Percentiles rank a stretch among this genome's conserved stretches.
These are phyloP conservation scores for Aureobasidium vineae DNA, from an alignment of 2,329 filamentous ascomycete genomes.

Conservation along the genomic window DNA sequence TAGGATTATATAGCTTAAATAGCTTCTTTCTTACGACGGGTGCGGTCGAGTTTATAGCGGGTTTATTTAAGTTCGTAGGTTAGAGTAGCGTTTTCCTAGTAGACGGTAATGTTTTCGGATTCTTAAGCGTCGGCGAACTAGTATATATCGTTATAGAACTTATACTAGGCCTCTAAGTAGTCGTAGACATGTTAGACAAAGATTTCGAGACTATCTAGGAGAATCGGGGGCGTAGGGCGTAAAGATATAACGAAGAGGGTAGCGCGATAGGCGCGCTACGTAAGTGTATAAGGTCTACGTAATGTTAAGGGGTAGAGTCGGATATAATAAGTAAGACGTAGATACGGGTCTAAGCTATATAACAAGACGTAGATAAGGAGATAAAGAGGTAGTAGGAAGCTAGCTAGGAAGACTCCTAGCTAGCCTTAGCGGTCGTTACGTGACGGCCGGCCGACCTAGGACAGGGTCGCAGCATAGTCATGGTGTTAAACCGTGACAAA, in stretches of 20 bases:
- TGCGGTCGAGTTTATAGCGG: background rate
- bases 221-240: background rate
- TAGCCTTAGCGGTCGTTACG: too few species aligned
- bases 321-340: too few species aligned
- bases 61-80: background rate
- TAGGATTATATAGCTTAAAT: background rate
- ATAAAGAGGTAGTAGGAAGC: background rate
- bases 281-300: constrained; percentile 9
- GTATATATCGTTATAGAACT: background rate
- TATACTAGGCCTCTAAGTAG: background rate
- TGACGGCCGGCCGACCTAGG: too few species aligned
- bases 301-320: background rate
- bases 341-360: background rate
- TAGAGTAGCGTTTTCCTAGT: background rate
- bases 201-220: background rate
- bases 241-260: background rate
- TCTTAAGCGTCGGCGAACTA: background rate
- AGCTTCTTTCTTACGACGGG: background rate
- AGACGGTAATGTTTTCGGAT: background rate
- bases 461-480: too few species aligned
- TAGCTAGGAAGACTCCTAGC: too few species aligned
- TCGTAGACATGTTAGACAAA: background rate
- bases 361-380: background rate
- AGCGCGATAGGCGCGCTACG: background rate
- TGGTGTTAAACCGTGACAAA: background rate